Percentiles rank a stretch among this genome's conserved stretches.
Conservation (phyloP, 306 rosid species). For the Rosa multiflora region DNA sequence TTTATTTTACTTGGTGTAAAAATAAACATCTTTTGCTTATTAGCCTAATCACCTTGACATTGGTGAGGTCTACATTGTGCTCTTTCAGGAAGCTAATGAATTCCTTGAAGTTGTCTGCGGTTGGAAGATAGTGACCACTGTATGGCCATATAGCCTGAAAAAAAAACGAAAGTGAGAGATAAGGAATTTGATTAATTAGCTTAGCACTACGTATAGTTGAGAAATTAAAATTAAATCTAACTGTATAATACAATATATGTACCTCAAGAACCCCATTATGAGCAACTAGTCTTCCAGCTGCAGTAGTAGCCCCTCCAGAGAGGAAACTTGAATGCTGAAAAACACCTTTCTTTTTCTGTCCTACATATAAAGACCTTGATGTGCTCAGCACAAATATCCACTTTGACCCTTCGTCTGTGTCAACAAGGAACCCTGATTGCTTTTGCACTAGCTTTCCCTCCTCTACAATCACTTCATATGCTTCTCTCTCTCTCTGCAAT, state of each 20-base stretch:
- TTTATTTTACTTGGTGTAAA: neutral
- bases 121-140: conserved; percentile 59
- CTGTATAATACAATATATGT: neutral
- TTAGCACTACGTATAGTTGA: neutral
- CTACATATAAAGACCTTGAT: conserved; percentile 44
- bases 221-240: no score
- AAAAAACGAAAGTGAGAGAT: neutral
- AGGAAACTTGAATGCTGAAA: conserved; percentile 54
- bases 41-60: conserved; percentile 38
- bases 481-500: conserved; percentile 43
- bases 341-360: conserved; percentile 51
- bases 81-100: conserved; percentile 44
- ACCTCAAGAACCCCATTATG: conserved; percentile 43
- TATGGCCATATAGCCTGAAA: conserved; percentile 53
- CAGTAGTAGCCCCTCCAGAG: conserved; percentile 48
- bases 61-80: conserved; percentile 35
- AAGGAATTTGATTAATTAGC: neutral
- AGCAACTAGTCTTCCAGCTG: conserved; percentile 51
- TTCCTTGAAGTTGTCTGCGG: conserved; percentile 47
- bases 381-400: conserved; percentile 61
- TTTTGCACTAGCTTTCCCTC: conserved; percentile 32
- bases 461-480: conserved; percentile 42
- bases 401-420: conserved; percentile 46
- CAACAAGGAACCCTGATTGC: conserved; percentile 28
- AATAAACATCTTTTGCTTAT: neutral